These are phyloP conservation scores for Fusarium tricinctum DNA, from an alignment of 2,329 filamentous ascomycete genomes.

Conservation along the genomic window DNA sequence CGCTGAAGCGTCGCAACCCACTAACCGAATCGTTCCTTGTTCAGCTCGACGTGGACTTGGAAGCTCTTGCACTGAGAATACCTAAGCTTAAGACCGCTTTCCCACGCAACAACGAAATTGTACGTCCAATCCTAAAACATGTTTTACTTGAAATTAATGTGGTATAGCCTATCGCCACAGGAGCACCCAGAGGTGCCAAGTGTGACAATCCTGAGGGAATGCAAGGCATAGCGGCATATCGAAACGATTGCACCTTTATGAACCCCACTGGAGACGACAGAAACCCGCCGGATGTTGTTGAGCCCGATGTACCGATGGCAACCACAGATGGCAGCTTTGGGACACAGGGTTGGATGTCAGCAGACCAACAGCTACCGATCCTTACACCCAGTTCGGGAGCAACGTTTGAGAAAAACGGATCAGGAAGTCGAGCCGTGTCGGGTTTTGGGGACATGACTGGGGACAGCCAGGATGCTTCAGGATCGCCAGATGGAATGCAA, in stretches of 20 bases:
- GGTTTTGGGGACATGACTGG: constrained; percentile 62
- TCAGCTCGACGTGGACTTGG: constrained; percentile 92
- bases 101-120: constrained; percentile 65
- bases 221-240: constrained; percentile 61
- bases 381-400: constrained; percentile 54
- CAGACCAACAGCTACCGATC: constrained; percentile 57
- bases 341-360: constrained; percentile 56
- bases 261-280: constrained; percentile 58
- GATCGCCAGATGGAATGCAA: constrained; percentile 63
- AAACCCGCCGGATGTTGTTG: constrained; percentile 59
- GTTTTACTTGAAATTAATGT: constrained; percentile 40
- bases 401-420: constrained; percentile 54
- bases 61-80: constrained; percentile 75
- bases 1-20: constrained; percentile 87
- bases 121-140: constrained; percentile 54
- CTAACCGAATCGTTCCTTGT: constrained; percentile 95
- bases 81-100: constrained; percentile 70
- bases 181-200: constrained; percentile 40
- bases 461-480: constrained; percentile 62
- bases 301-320: constrained; percentile 49
- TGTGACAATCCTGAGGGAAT: constrained; percentile 56
- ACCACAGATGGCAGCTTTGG: constrained; percentile 49
- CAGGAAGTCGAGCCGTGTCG: constrained; percentile 48
- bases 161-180: constrained; percentile 49
- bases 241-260: constrained; percentile 61